Conservation (phyloP, 2,329 filamentous ascomycete species). For the Aspergillus spinulosporus region DNA sequence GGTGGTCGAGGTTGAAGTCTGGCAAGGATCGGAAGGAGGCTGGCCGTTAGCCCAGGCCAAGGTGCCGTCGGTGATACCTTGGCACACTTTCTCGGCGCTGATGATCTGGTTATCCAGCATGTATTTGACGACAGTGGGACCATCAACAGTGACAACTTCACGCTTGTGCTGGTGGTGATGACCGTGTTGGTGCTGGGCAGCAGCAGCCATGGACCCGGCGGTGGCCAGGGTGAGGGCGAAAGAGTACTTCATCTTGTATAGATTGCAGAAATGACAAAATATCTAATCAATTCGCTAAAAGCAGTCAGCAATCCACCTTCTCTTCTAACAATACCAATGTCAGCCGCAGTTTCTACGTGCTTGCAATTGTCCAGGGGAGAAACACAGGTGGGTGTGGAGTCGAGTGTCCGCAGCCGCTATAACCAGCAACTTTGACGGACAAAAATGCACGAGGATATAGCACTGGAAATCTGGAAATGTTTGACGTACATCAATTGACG, state of each 20-base stretch:
- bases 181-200: slow-evolving; percentile 45
- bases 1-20: slow-evolving; percentile 6
- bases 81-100: slow-evolving; percentile 60
- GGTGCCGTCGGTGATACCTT: slow-evolving; percentile 69
- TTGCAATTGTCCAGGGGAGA: neutral
- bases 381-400: neutral
- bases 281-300: slow-evolving; percentile 4
- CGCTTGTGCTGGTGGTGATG: slow-evolving; percentile 47
- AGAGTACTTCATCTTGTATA: slow-evolving; percentile 42
- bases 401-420: neutral
- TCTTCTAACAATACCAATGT: neutral
- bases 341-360: neutral
- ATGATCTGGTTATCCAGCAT: slow-evolving; percentile 60
- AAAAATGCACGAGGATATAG: slow-evolving; percentile 1
- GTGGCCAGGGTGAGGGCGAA: slow-evolving; percentile 44
- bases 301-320: neutral
- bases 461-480: neutral
- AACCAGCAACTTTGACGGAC: neutral
- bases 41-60: slow-evolving; percentile 65
- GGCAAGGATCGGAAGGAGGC: slow-evolving; percentile 57
- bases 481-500: slow-evolving; percentile 33
- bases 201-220: slow-evolving; percentile 44
- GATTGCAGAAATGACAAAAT: slow-evolving; percentile 7
- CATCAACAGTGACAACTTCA: slow-evolving; percentile 57
- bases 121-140: slow-evolving; percentile 69